Base-by-base conservation (phyloP, 768 basidiomycete species). In the Psilocybe tampanensis region DNA sequence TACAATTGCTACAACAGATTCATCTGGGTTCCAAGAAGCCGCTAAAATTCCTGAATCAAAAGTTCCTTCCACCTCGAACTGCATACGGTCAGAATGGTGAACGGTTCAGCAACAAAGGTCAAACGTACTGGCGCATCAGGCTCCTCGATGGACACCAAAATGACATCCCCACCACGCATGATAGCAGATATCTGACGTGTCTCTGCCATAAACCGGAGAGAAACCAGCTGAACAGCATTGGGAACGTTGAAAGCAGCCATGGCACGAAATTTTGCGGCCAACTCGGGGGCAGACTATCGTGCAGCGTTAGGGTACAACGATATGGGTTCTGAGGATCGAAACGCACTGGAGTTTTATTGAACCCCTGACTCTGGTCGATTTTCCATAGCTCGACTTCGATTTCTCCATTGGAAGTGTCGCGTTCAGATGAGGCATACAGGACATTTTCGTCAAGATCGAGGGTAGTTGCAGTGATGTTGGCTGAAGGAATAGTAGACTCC, bases 11-110 rank as follows among this genome's bases (percentile, higher is more conserved):
- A 99, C 76, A n/a, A 92, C 74, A 8, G 92, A 86, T 54, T 96
- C 92, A 69, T 99, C 97, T 3, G 96, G 94, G 60, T 88, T 88
- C 95, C 96, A 98, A 12, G 83, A 77, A 11, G 92, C 95, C 0
- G 89, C 86, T 26, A 84, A 71, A 48, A 99, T 88, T 0, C 92
- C 94, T 11, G 85, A 78, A 54, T 97, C 95, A 7, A 98, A 84
- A 0, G 88, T 86, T 15, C 96, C 96, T 53, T 95, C 88, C 13
- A 94, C 81, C 61, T 95, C 92, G 43, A 83, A 73, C 89, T 92
- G 58, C 13, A 61, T 24, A 43, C 44, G 50, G 59, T 49, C 34
- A 54, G 67, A 60, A 69, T 67, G 56, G 47, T 50, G 19, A 29
- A 41, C 18, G 21, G 19, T 44, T 36, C 6, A n/a, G 22, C 24